phyloP scores from a whole-genome alignment of 768 basidiomycete species.

The Mycena vitilis region DNA sequence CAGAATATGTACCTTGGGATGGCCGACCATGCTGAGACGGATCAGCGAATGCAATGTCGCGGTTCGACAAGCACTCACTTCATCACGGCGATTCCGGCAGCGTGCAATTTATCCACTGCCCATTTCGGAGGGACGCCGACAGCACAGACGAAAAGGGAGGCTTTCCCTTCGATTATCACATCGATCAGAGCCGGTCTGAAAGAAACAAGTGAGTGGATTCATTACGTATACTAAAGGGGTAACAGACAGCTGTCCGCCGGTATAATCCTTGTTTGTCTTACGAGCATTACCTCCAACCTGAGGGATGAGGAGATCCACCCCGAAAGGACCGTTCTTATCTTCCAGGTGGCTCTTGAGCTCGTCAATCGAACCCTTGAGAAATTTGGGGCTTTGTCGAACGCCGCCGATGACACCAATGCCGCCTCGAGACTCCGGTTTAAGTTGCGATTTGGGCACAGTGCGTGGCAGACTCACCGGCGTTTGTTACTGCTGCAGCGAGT shows the following conservation, averaged over 20 bases:
- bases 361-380: constrained; percentile 73
- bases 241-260: constrained; percentile 70
- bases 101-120: constrained; percentile 84
- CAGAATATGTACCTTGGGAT: constrained; percentile 71
- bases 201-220: background rate
- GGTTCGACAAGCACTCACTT: constrained; percentile 63
- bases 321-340: constrained; percentile 80
- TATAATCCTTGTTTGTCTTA: constrained; percentile 90
- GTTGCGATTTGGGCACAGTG: background rate
- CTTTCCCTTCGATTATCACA: constrained; percentile 79
- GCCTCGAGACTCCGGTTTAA: constrained; percentile 47
- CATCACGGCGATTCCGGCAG: constrained; percentile 84
- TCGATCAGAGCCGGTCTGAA: constrained; percentile 72
- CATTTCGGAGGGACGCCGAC: constrained; percentile 88
- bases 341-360: constrained; percentile 82
- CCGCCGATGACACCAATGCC: constrained; percentile 93
- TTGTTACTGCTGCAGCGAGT: constrained; percentile 91
- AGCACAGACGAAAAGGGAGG: constrained; percentile 85
- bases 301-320: constrained; percentile 87
- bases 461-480: constrained; percentile 64
- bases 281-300: constrained; percentile 85
- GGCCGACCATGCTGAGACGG: constrained; percentile 77
- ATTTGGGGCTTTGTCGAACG: constrained; percentile 75
- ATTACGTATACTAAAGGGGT: no score
- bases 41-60: constrained; percentile 6